Evolutionary conservation across 345 rosid species (phyloP).

Genomic region (Pistacia vera): DNA sequence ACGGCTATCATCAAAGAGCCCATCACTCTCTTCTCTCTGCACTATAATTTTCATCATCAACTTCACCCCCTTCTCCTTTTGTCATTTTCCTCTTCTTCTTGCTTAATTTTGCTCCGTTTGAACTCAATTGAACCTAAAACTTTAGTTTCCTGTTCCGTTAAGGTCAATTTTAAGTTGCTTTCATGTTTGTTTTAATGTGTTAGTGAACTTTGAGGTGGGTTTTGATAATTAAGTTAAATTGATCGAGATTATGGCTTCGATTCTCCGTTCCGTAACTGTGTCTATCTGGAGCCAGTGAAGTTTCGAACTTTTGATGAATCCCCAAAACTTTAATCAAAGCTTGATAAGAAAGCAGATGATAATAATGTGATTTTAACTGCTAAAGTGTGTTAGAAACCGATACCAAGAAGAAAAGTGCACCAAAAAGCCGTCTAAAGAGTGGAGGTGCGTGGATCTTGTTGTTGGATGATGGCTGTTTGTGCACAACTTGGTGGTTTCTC

Average conservation of each 20-base stretch:
- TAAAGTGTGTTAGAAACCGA: slow-evolving; percentile 14
- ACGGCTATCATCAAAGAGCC: slow-evolving; percentile 19
- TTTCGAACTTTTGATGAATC: slow-evolving; percentile 28
- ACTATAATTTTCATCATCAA: neutral
- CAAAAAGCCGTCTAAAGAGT: slow-evolving; percentile 31
- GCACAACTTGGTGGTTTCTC: slow-evolving; percentile 68
- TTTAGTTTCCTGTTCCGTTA: too few relatives aligned
- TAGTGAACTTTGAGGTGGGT: slow-evolving; percentile 11
- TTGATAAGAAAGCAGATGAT: slow-evolving; percentile 24
- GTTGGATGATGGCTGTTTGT: slow-evolving; percentile 65
- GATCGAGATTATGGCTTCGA: slow-evolving; percentile 37
- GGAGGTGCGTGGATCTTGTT: slow-evolving; percentile 63
- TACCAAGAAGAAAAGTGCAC: slow-evolving; percentile 14
- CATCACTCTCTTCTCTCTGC: neutral
- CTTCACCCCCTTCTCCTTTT: too few relatives aligned
- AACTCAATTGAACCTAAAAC: too few relatives aligned
- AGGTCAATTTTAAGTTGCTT: neutral
- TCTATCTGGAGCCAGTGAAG: slow-evolving; percentile 41
- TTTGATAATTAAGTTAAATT: neutral
- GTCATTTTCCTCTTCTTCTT: neutral
- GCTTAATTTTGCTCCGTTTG: neutral
- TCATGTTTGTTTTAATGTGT: slow-evolving; percentile 11
- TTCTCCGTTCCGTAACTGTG: slow-evolving; percentile 55
- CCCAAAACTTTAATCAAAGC: slow-evolving; percentile 18
- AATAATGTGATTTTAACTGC: slow-evolving; percentile 2